phyloP scores from a whole-genome alignment of 1,284 basidiomycete species.

The Cystobasidium slooffiae region DNA sequence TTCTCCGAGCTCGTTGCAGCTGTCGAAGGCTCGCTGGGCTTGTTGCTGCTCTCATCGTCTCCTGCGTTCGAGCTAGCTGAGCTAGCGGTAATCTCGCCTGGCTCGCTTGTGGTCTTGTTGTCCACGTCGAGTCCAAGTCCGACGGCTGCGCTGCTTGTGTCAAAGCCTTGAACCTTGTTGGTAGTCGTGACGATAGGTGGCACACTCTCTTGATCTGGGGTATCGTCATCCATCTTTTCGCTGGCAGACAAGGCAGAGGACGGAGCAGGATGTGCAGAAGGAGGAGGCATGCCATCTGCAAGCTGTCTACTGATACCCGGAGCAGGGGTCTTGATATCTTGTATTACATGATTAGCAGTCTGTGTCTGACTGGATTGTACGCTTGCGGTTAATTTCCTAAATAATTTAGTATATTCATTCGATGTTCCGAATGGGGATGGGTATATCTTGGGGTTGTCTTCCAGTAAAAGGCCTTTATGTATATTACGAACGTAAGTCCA shows the following conservation, averaged over 20 bases:
- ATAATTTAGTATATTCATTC: constrained; percentile 38
- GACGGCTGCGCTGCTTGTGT: not conserved
- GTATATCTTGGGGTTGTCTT: constrained; percentile 63
- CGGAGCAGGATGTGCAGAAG: not conserved
- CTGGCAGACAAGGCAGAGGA: too few relatives aligned
- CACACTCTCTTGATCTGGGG: not conserved
- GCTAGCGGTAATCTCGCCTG: not conserved
- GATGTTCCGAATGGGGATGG: constrained; percentile 27
- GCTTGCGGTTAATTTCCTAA: constrained; percentile 45
- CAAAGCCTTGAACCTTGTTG: constrained; percentile 9
- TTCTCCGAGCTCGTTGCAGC: not conserved
- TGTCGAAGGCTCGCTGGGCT: not conserved
- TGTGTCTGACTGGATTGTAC: constrained; percentile 20
- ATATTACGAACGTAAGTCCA: constrained; percentile 87
- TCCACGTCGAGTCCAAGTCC: constrained; percentile 23
- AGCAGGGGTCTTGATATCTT: constrained; percentile 25
- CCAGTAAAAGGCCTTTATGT: constrained; percentile 82
- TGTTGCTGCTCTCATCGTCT: constrained; percentile 6
- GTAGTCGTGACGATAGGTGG: constrained; percentile 24
- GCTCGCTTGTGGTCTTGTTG: not conserved
- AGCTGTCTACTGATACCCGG: constrained; percentile 23
- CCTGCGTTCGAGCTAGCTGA: constrained; percentile 10
- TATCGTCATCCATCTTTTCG: too few relatives aligned
- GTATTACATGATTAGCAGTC: constrained; percentile 11
- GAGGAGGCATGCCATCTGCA: not conserved